Evolutionary conservation across 2,329 filamentous ascomycete species (phyloP).

Genomic region (Stagonosporopsis tanaceti): DNA sequence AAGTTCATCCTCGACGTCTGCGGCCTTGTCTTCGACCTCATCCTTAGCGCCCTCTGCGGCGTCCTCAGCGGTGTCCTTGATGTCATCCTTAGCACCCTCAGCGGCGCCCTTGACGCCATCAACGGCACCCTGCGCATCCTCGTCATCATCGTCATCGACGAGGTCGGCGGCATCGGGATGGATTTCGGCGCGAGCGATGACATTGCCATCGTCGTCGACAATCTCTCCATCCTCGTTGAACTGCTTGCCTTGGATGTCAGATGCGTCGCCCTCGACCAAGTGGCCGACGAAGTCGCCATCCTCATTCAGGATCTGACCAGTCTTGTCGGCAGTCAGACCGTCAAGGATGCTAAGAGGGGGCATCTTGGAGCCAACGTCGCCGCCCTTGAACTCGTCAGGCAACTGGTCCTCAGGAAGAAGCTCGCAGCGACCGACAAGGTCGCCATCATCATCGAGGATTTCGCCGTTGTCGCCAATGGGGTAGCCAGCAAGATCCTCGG

Average conservation of each 20-base stretch:
- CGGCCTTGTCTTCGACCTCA: constrained; percentile 40
- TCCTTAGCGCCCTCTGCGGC: constrained; percentile 40
- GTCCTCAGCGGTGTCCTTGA: constrained; percentile 28
- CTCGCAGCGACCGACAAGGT: constrained; percentile 63
- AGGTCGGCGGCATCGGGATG: constrained; percentile 56
- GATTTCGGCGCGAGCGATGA: constrained; percentile 61
- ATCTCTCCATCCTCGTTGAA: constrained; percentile 64
- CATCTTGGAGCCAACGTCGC: constrained; percentile 47
- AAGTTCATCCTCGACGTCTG: constrained; percentile 58
- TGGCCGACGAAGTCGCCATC: constrained; percentile 60
- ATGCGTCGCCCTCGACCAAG: constrained; percentile 58
- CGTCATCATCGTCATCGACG: constrained; percentile 46
- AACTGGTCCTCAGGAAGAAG: constrained; percentile 53
- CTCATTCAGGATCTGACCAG: constrained; percentile 59
- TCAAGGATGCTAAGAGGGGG: constrained; percentile 58
- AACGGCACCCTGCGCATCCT: constrained; percentile 33
- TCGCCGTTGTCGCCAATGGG: constrained; percentile 63
- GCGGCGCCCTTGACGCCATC: constrained; percentile 35
- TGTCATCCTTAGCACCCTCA: constrained; percentile 17
- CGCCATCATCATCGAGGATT: constrained; percentile 63
- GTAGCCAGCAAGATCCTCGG: constrained; percentile 61
- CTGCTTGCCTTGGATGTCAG: constrained; percentile 57
- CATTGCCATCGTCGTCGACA: constrained; percentile 62
- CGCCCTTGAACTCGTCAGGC: constrained; percentile 53
- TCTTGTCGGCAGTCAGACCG: constrained; percentile 56